Evolutionary conservation across 345 rosid genomes (phyloP).

Genomic region (Carallia brachiata): DNA sequence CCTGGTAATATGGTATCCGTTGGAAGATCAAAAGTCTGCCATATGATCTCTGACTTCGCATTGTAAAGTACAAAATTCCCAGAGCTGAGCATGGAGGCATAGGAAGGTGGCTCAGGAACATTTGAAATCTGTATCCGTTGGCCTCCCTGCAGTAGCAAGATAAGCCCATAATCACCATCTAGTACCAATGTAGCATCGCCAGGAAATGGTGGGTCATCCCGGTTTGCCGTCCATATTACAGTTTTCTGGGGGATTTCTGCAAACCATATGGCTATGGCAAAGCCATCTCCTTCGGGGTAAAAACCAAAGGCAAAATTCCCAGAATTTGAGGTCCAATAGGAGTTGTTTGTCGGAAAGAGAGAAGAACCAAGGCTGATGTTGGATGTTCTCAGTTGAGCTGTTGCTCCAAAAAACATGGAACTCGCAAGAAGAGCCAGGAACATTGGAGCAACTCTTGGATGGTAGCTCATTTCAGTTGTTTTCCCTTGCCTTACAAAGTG

Average conservation of each 20-base stretch:
- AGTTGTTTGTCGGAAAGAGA: neutral
- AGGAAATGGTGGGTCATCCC: constrained; percentile 16
- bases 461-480: too few relatives aligned
- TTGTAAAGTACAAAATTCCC: constrained; percentile 39
- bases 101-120: neutral
- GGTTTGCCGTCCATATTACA: constrained; percentile 25
- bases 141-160: constrained; percentile 1
- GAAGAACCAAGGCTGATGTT: constrained; percentile 12
- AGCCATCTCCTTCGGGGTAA: neutral
- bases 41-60: constrained; percentile 7
- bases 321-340: constrained; percentile 15
- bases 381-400: constrained; percentile 9
- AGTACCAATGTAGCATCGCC: constrained; percentile 9
- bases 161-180: constrained; percentile 12
- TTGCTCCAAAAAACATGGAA: neutral
- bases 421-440: neutral
- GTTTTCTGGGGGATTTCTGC: constrained; percentile 1
- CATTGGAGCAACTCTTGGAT: neutral
- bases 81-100: constrained; percentile 33
- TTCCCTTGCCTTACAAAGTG: too few relatives aligned
- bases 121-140: neutral
- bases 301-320: neutral
- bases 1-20: constrained; percentile 30
- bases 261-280: neutral
- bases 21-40: constrained; percentile 30